Base-by-base conservation (phyloP, 2,329 filamentous ascomycete genomes). In the Hawksworthiomyces lignivorus region DNA sequence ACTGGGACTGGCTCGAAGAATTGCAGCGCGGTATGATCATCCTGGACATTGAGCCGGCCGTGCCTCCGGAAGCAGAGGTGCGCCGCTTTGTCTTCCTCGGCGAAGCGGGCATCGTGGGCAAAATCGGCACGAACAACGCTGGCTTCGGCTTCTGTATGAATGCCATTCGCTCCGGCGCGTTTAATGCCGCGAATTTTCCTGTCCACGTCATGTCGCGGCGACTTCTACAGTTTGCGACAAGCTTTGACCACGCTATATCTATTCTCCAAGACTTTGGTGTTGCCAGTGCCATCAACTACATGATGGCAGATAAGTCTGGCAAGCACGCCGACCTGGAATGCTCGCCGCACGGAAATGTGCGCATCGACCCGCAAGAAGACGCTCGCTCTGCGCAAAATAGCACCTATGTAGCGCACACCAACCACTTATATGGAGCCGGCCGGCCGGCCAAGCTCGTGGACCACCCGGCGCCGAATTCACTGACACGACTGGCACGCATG, bases 81-180 rank as follows among this genome's bases (percentile, higher is more conserved):
- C 22, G 19, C 5, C 35, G 41, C 22, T 18, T 36, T 26, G 20
- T 38, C 15, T 31, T 43, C 62, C 22, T 43, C 18, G 36, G 41
- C 24, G 41, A 43, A 24, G 41, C 41, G 24, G 41, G 41, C 11
- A 38, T 43, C 7, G 41, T 43, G 11, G 41, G 41, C 35, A 43
- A 43, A 36, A 28, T 43, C 15, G 36, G 41, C 29, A 31, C 39
- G 20, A 43, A 39, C 41, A 39, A 15, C 9, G 35, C 31, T n/a
- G 41, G 41, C 18, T 19, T 43, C n/a, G 36, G 41, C 10, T 7
- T 43, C n/a, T 43, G 41, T 26, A 39, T 43, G 36, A 43, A 43
- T 20, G 41, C 41, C 9, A 43, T 43, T 30, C 41, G 41, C n/a
- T 43, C 27, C 14, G 35, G 29, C 24, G 41, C 36, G 14, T 24